phyloP scores from a whole-genome alignment of 805 yeast species.

The Zygotorulaspora sp. region DNA sequence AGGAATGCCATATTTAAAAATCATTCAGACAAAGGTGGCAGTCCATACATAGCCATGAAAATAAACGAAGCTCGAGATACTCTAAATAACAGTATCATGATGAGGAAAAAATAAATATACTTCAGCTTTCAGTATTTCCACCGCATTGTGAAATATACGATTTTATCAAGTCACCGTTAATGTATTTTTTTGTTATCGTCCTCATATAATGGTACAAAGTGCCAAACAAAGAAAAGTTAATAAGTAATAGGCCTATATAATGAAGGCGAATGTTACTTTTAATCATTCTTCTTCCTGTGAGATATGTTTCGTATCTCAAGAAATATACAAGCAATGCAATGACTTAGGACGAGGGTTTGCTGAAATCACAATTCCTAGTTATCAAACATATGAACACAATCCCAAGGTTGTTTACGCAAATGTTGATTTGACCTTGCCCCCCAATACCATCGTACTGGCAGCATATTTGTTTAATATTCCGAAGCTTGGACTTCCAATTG shows the following conservation, averaged over 20 bases:
- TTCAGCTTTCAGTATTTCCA: too few relatives aligned
- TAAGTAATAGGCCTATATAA: too few relatives aligned
- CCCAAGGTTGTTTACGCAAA: conserved; percentile 9
- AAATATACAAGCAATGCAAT: conserved; percentile 7
- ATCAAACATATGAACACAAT: conserved; percentile 4
- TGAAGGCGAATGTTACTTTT: conserved; percentile 13
- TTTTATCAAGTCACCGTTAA: too few relatives aligned
- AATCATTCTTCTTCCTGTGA: conserved; percentile 2
- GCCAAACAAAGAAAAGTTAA: conserved; percentile 18
- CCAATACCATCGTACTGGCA: conserved; percentile 14
- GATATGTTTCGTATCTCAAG: conserved; percentile 10
- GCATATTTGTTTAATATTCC: conserved; percentile 9
- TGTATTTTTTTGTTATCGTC: too few relatives aligned
- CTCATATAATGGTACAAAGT: conserved; percentile 51
- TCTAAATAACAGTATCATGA: conserved; percentile 35
- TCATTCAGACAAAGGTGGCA: conserved; percentile 94
- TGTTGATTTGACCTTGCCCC: conserved; percentile 11
- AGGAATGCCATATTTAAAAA: conserved; percentile 80
- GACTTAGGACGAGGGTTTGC: conserved; percentile 9
- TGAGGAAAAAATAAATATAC: conserved; percentile 13
- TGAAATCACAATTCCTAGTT: conserved; percentile 11
- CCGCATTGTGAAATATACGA: too few relatives aligned
- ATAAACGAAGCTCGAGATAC: conserved; percentile 89
- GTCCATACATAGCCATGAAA: conserved; percentile 83
- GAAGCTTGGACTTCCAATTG: conserved; percentile 14